Conservation (phyloP, 345 rosid genomes). For the Aethionema arabicum region DNA sequence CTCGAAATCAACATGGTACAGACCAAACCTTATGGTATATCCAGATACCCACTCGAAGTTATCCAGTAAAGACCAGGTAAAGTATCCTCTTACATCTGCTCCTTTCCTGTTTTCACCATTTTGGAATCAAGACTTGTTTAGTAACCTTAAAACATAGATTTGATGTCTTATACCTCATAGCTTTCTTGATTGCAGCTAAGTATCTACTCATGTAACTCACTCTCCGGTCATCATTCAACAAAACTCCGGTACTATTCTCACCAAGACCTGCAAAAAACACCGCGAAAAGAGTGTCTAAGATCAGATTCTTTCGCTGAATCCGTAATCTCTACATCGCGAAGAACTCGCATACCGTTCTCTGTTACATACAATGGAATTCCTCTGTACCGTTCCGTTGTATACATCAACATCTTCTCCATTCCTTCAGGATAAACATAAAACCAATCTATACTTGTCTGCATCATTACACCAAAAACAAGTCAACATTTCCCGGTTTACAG, state of each 20-base stretch:
- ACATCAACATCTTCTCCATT: slow-evolving; percentile 48
- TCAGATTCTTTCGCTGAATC: background rate
- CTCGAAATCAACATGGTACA: slow-evolving; percentile 53
- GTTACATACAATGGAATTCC: slow-evolving; percentile 56
- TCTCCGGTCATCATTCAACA: slow-evolving; percentile 49
- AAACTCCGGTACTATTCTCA: slow-evolving; percentile 33
- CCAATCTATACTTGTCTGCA: slow-evolving; percentile 66
- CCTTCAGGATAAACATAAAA: slow-evolving; percentile 47
- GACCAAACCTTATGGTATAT: slow-evolving; percentile 57
- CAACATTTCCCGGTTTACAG: background rate
- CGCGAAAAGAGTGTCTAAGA: background rate
- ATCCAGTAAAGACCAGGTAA: slow-evolving; percentile 76
- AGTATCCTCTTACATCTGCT: slow-evolving; percentile 76
- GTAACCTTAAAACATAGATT: background rate
- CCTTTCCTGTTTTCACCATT: slow-evolving; percentile 49
- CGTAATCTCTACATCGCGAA: no score
- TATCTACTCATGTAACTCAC: slow-evolving; percentile 52
- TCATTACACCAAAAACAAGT: background rate
- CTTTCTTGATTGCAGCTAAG: slow-evolving; percentile 45
- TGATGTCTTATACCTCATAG: slow-evolving; percentile 52
- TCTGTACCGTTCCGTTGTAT: slow-evolving; percentile 47
- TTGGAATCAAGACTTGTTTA: background rate
- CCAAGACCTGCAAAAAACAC: slow-evolving; percentile 45
- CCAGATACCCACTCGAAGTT: slow-evolving; percentile 71
- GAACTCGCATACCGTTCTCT: slow-evolving; percentile 48